Percentiles rank a stretch among this genome's conserved stretches.
Conservation (phyloP, 2,329 filamentous ascomycete genomes). For the Paecilomyces variotii region DNA sequence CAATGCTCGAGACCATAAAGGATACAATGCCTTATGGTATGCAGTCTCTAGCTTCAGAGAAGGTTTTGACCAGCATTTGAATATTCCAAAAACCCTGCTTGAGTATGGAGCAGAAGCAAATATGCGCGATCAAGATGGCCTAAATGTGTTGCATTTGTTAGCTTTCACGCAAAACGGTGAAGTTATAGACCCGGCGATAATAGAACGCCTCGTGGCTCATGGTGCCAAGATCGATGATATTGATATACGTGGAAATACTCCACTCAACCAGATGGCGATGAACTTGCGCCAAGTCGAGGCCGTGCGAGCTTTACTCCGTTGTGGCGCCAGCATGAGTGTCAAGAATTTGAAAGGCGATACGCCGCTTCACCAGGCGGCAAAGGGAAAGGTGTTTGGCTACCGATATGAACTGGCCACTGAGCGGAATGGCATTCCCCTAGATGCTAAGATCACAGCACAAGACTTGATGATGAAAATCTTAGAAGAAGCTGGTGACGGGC, state of each 20-base stretch:
- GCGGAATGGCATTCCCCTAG: neutral
- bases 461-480: slow-evolving; percentile 6
- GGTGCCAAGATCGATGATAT: slow-evolving; percentile 3
- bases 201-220: slow-evolving; percentile 2
- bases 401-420: neutral
- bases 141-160: slow-evolving; percentile 3
- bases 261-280: slow-evolving; percentile 3
- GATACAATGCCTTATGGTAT: slow-evolving; percentile 4
- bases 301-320: slow-evolving; percentile 1
- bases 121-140: slow-evolving; percentile 1
- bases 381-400: slow-evolving; percentile 3
- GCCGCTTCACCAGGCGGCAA: slow-evolving; percentile 4
- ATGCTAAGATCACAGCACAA: slow-evolving; percentile 4
- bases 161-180: slow-evolving; percentile 3
- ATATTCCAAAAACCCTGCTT: slow-evolving; percentile 2
- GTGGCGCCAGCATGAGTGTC: slow-evolving; percentile 2
- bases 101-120: slow-evolving; percentile 1
- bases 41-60: neutral
- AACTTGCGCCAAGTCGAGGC: slow-evolving; percentile 4
- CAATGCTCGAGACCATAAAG: slow-evolving; percentile 1
- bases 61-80: neutral
- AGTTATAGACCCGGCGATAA: slow-evolving; percentile 3
- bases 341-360: slow-evolving; percentile 3
- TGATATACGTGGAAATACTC: slow-evolving; percentile 4
- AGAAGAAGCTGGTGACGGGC: slow-evolving; percentile 1